Evolutionary conservation across 2,329 filamentous ascomycete species (phyloP).

Genomic region (Sphaerostilbella broomeana): DNA sequence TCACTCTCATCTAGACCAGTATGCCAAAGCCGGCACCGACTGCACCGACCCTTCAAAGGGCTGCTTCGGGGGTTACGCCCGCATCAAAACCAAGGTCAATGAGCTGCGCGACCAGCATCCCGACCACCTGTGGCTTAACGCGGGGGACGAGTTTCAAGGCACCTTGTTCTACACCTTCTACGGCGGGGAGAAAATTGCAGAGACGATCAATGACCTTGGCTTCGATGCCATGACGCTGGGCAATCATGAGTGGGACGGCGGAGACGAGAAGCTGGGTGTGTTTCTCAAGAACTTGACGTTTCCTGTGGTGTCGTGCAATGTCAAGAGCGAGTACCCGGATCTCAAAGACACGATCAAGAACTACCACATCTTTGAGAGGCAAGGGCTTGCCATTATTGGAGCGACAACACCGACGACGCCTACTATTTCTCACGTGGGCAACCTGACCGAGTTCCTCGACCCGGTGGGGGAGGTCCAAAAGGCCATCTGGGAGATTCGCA

Average conservation of each 20-base stretch:
- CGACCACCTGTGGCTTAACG: constrained; percentile 58
- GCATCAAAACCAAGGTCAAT: constrained; percentile 55
- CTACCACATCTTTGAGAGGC: constrained; percentile 57
- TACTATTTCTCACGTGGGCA: constrained; percentile 51
- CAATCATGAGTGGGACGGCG: constrained; percentile 62
- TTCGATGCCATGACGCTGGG: constrained; percentile 63
- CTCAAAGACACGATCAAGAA: constrained; percentile 59
- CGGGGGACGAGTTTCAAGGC: constrained; percentile 64
- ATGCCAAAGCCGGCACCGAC: constrained; percentile 53
- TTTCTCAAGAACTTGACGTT: constrained; percentile 60
- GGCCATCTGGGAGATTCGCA: constrained; percentile 54
- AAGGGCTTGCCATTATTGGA: constrained; percentile 56
- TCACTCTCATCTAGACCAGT: constrained; percentile 60
- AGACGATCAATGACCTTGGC: constrained; percentile 57
- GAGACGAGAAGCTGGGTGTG: constrained; percentile 54
- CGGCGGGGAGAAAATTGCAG: constrained; percentile 60
- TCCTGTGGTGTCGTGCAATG: constrained; percentile 57
- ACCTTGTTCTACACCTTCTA: constrained; percentile 63
- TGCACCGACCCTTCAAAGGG: constrained; percentile 50
- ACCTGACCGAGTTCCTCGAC: constrained; percentile 52
- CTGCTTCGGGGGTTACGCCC: constrained; percentile 59
- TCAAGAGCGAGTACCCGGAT: constrained; percentile 51
- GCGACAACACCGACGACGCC: constrained; percentile 56
- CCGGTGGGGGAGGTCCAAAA: constrained; percentile 52
- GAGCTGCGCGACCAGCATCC: constrained; percentile 49